These are phyloP conservation scores for Diaporthe sp. DNA, from an alignment of 2,329 filamentous ascomycete species.

Conservation along the genomic window DNA sequence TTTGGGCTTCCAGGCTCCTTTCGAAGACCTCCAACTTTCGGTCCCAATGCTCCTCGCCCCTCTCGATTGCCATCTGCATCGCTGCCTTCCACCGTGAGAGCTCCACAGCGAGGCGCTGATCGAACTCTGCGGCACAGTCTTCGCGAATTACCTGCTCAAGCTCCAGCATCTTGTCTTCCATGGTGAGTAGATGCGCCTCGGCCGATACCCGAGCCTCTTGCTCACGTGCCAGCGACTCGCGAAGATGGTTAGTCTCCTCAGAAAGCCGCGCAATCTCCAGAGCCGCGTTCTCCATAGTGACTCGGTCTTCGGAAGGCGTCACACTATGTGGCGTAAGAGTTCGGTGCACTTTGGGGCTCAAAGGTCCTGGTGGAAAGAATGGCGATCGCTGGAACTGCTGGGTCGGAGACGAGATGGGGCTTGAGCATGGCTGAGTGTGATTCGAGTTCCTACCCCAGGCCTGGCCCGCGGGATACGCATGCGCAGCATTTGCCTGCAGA, in stretches of 20 bases:
- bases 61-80: constrained; percentile 83
- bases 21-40: constrained; percentile 79
- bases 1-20: constrained; percentile 62
- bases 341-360: constrained; percentile 48
- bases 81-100: constrained; percentile 85
- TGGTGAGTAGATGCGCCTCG: constrained; percentile 79
- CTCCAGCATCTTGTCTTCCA: constrained; percentile 74
- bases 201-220: constrained; percentile 77
- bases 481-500: constrained; percentile 53
- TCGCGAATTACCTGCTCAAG: constrained; percentile 89
- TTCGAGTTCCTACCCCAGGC: constrained; percentile 42
- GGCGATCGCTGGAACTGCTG: constrained; percentile 52
- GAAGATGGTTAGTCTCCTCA: constrained; percentile 82
- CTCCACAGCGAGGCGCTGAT: constrained; percentile 80
- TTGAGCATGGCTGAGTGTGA: constrained; percentile 45
- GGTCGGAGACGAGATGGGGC: constrained; percentile 48
- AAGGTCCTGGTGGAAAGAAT: constrained; percentile 56
- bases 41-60: constrained; percentile 87
- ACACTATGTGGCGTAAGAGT: constrained; percentile 56
- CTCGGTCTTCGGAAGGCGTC: constrained; percentile 64
- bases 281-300: constrained; percentile 86
- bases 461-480: constrained; percentile 47
- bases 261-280: constrained; percentile 85
- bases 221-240: constrained; percentile 78
- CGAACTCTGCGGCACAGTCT: constrained; percentile 90